These are phyloP conservation scores for Leucocoprinus sp. DNA, from an alignment of 768 basidiomycete species.

Conservation along the genomic window DNA sequence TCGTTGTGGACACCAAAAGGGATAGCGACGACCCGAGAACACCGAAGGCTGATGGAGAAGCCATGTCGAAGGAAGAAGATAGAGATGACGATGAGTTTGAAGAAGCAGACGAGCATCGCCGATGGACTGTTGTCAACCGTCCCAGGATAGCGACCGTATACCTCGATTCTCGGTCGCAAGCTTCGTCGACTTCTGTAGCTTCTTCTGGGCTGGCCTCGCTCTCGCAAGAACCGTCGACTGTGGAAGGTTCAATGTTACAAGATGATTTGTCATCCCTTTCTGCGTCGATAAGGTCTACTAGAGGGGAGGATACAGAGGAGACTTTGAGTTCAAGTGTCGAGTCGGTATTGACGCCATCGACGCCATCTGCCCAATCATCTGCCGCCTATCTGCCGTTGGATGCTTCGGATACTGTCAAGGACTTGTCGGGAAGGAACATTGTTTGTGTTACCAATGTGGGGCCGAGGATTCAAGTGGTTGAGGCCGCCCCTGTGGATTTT, in stretches of 20 bases:
- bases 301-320: background rate
- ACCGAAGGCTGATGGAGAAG: slow-evolving; percentile 18
- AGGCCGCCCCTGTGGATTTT: slow-evolving; percentile 10
- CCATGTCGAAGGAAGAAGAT: slow-evolving; percentile 22
- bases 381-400: slow-evolving; percentile 28
- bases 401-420: slow-evolving; percentile 10
- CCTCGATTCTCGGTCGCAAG: slow-evolving; percentile 25
- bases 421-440: slow-evolving; percentile 10
- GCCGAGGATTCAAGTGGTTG: slow-evolving; percentile 16
- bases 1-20: slow-evolving; percentile 10
- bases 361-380: slow-evolving; percentile 43
- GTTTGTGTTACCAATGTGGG: slow-evolving; percentile 7
- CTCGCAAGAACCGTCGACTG: slow-evolving; percentile 12
- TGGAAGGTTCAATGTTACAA: slow-evolving; percentile 7
- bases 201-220: slow-evolving; percentile 16
- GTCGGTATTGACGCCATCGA: slow-evolving; percentile 44
- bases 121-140: slow-evolving; percentile 15
- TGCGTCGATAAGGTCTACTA: no score
- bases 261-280: slow-evolving; percentile 1
- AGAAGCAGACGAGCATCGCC: slow-evolving; percentile 12
- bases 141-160: slow-evolving; percentile 30
- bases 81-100: slow-evolving; percentile 19
- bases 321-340: slow-evolving; percentile 48
- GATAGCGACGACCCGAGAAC: background rate
- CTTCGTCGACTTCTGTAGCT: slow-evolving; percentile 23